Base-by-base conservation (phyloP, 169 alveolate species). In the Cyclospora cayetanensis region DNA sequence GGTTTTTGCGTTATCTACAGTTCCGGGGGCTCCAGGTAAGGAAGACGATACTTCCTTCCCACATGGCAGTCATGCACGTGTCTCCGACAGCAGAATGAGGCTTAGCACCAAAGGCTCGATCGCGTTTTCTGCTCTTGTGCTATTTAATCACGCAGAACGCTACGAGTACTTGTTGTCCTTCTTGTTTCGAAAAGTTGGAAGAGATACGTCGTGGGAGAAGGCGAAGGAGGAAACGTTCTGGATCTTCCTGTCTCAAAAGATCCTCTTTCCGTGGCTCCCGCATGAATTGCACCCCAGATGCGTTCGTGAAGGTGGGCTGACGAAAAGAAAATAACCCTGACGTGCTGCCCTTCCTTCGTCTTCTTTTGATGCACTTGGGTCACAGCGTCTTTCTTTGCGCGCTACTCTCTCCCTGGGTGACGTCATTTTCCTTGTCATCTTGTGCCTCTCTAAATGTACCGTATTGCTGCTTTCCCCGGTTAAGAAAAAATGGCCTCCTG, bases 201-300 rank as follows among this genome's bases (percentile, higher is more conserved):
- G 82, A 43, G 93, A 91, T 18, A 88, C 86, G 7, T 86, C 88
- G 52, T 93, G 95, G 95, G 93, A 93, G 41, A 31, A 37, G 77
- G 60, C 84, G n/a, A 91, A 87, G 31, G 83, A 65, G 39, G 83
- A 82, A 7, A 90, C 89, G 1, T 93, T 93, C 85, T 91, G 82
- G 34, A 74, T 93, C 1, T 93, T 93, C 91, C 55, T 88, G 63
- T 55, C 84, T n/a, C 91, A 91, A 7, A 35, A 87, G 65, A 22
- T 93, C 46, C 95, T 87, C 39, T 93, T 93, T 76, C 95, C 95
- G 18, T 93, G 93, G 93, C 92, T 93, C 39, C 79, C 34, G 34
- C 60, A 65, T 55, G 89, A 91, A 83, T 41, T 93, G 85, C 92
- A 72, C 37, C 88, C 52, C 25, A 86, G 95, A 35, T 88, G 93